Conservation (phyloP, 192 early-diverging fungal species). For the Cladochytrium replicatum region DNA sequence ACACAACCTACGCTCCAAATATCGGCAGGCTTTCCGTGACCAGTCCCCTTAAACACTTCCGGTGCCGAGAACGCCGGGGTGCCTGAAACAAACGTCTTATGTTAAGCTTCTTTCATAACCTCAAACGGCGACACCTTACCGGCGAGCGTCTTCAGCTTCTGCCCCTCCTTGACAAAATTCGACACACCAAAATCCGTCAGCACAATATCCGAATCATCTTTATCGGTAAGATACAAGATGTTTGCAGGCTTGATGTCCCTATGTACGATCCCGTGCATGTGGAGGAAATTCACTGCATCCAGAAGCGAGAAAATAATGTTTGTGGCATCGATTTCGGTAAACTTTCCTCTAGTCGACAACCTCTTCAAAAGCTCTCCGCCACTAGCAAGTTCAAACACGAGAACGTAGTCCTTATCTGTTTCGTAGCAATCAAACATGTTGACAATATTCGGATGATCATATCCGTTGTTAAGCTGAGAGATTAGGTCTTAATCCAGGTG, state of each 20-base stretch:
- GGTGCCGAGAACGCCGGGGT: conserved; percentile 51
- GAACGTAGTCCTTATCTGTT: no score
- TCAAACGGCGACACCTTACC: conserved; percentile 5
- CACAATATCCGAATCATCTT: conserved; percentile 5
- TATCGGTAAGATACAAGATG: neutral
- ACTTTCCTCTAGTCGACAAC: conserved; percentile 56
- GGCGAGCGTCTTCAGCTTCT: conserved; percentile 16
- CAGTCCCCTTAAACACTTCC: conserved; percentile 40
- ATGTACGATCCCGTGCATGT: no score
- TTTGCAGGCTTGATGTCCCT: conserved; percentile 15
- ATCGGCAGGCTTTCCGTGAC: conserved; percentile 48
- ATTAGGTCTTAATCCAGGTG: no score
- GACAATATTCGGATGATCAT: no score
- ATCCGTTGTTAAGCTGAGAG: no score
- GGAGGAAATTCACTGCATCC: conserved; percentile 64
- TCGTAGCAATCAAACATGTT: no score
- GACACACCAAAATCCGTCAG: conserved; percentile 21
- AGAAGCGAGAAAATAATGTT: conserved; percentile 66
- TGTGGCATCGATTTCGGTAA: conserved; percentile 71
- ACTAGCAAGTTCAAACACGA: no score
- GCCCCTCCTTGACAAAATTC: conserved; percentile 20
- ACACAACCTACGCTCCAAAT: conserved; percentile 50
- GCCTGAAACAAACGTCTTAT: no score
- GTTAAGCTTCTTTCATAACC: no score
- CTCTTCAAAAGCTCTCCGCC: conserved; percentile 94